Evolutionary conservation across 2,329 filamentous ascomycete species (phyloP).

Genomic region (Pseudogymnoascus sp.): DNA sequence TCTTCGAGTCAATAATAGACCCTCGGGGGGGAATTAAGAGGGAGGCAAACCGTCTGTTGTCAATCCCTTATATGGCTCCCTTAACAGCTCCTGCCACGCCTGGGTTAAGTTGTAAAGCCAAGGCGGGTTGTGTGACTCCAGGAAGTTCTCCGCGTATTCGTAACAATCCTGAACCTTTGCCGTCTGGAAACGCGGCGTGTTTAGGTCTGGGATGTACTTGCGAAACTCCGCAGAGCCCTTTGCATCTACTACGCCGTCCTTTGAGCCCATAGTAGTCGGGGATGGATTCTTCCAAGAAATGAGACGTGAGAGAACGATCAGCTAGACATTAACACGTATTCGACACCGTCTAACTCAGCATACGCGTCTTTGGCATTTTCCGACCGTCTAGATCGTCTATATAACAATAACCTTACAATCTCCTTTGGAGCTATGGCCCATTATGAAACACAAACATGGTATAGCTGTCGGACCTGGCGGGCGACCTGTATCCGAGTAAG

Average conservation of each 20-base stretch:
- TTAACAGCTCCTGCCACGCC: constrained; percentile 62
- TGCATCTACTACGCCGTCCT: not conserved
- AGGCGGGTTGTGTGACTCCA: constrained; percentile 50
- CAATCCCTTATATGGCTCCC: constrained; percentile 26
- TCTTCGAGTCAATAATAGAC: constrained; percentile 53
- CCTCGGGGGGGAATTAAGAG: constrained; percentile 28
- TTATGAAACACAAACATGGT: not conserved
- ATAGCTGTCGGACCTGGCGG: not conserved
- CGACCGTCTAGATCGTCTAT: not conserved
- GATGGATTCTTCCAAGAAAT: not conserved
- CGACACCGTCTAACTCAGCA: not conserved
- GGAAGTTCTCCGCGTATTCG: constrained; percentile 54
- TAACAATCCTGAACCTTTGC: constrained; percentile 56
- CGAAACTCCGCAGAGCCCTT: constrained; percentile 37
- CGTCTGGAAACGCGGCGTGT: constrained; percentile 50
- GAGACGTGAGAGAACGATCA: not conserved
- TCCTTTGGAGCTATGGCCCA: not conserved
- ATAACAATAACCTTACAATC: not conserved
- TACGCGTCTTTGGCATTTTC: not conserved
- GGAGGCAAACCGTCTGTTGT: constrained; percentile 23
- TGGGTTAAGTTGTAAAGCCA: constrained; percentile 59
- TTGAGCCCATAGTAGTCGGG: not conserved
- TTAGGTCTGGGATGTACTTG: constrained; percentile 54
- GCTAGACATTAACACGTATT: not conserved
- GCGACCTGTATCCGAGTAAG: not conserved